Evolutionary conservation across 768 basidiomycete species (phyloP).

Genomic region (Mycena alexandri): DNA sequence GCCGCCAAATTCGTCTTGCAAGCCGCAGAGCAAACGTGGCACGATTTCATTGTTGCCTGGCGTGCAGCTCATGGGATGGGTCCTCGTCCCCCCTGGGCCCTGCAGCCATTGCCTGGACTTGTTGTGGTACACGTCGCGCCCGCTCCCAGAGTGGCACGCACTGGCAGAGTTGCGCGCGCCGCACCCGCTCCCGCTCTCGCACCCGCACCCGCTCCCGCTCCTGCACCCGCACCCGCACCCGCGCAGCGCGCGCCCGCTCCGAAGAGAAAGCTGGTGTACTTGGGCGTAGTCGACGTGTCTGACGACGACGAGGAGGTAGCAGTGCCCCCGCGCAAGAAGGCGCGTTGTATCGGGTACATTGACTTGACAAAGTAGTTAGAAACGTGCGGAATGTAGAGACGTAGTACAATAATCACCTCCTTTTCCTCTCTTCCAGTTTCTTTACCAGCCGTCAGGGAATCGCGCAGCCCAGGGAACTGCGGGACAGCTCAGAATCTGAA

Average conservation of each 20-base stretch:
- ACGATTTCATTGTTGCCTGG: no score
- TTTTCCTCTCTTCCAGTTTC: no score
- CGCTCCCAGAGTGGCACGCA: no score
- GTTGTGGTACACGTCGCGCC: neutral
- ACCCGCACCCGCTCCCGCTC: no score
- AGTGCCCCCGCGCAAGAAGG: neutral
- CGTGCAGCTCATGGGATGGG: no score
- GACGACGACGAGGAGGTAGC: neutral
- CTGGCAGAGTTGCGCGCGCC: neutral
- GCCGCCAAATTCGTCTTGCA: neutral
- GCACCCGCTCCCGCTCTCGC: no score
- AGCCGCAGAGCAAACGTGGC: slow-evolving; percentile 10
- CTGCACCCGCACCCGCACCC: no score
- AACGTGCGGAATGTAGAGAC: neutral
- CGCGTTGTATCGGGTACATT: neutral
- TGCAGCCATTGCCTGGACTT: neutral
- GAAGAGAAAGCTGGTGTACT: slow-evolving; percentile 3
- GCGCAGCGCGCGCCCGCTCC: no score
- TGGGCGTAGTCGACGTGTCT: neutral
- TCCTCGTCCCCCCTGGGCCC: neutral
- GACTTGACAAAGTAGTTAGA: slow-evolving; percentile 4
- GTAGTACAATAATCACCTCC: no score
- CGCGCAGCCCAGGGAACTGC: no score
- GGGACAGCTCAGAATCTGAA: no score
- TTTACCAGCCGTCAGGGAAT: no score